Evolutionary conservation across 1,139 yeast genomes (phyloP), one percentile per base, ranked within the genome.

Genomic region (Yamadazyma taylorii): DNA sequence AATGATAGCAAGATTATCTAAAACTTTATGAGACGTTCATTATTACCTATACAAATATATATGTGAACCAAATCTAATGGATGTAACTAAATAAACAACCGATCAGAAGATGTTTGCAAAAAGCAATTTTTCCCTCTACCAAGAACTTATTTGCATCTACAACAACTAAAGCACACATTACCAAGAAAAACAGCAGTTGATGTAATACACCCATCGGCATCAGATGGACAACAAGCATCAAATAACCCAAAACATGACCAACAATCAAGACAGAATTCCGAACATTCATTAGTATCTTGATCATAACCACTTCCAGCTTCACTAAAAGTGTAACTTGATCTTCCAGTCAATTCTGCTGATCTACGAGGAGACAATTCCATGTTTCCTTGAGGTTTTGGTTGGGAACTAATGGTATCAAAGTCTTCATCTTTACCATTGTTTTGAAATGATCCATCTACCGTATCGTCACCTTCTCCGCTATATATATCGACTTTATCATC

Each of bases 241-340:
- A 63, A 61, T 36, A 68, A 52, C 1, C 77, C 76, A 40, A 70
- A 71, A 45, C 77, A 71, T 11, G 62, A 43, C 39, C 56, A 54
- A 34, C 53, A 56, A 40, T 69, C 75, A 34, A 65, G 48, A 43
- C 73, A 69, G 42, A 70, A 70, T 43, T 69, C 75, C 4, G 71
- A 53, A 46, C 77, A 71, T 42, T 71, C 75, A 45, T 68, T 67
- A 23, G 50, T 34, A 11, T 66, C 63, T 37, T 63, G 48, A 5
- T 60, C 60, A 42, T 63, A 66, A 4, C 73, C 73, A 31, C 69
- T 62, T 5, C 54, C 61, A n/a, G 41, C 50, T 37, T 58, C 63
- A 42, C 63, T 56, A 24, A 51, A 32, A n/a, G 57, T 48, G 17
- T 43, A 46, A 34, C 46, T 41, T 8, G 53, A 43, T 40, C 52